A percentile compares a stretch with the other conserved stretches of the same genome.
These are phyloP conservation scores for Pichia sporocuriosa DNA, from an alignment of 805 yeast genomes.

Conservation along the genomic window DNA sequence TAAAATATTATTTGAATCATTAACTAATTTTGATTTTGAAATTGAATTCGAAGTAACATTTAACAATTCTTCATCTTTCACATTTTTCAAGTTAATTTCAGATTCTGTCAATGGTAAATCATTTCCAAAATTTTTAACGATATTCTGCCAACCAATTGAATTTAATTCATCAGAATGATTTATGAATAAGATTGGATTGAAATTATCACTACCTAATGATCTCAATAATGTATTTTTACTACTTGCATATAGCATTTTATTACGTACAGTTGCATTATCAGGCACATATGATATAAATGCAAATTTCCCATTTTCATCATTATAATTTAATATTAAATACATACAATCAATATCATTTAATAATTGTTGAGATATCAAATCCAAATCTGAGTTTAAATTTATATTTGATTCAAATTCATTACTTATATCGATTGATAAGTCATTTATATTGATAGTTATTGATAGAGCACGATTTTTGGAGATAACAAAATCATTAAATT, in stretches of 20 bases:
- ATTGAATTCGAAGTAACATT: constrained; percentile 33
- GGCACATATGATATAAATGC: constrained; percentile 82
- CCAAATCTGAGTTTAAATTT: constrained; percentile 6
- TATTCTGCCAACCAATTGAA: constrained; percentile 39
- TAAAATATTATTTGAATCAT: constrained; percentile 4
- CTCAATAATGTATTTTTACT: constrained; percentile 71
- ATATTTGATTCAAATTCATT: neutral
- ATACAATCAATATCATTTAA: constrained; percentile 31
- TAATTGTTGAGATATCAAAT: neutral
- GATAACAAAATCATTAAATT: constrained; percentile 1
- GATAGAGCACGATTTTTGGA: neutral
- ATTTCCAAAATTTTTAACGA: constrained; percentile 31
- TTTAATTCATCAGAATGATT: constrained; percentile 52
- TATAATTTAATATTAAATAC: constrained; percentile 27
- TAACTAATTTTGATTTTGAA: constrained; percentile 2
- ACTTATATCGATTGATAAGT: neutral
- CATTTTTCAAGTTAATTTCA: constrained; percentile 45
- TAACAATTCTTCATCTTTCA: constrained; percentile 37
- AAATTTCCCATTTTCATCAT: constrained; percentile 28
- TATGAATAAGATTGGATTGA: constrained; percentile 43
- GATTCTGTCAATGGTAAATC: constrained; percentile 49
- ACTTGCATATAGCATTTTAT: constrained; percentile 92
- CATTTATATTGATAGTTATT: neutral
- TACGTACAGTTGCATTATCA: constrained; percentile 70
- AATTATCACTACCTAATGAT: constrained; percentile 54